Base-by-base conservation (phyloP, 2,329 filamentous ascomycete genomes). In the Verticillium albo-atrum region DNA sequence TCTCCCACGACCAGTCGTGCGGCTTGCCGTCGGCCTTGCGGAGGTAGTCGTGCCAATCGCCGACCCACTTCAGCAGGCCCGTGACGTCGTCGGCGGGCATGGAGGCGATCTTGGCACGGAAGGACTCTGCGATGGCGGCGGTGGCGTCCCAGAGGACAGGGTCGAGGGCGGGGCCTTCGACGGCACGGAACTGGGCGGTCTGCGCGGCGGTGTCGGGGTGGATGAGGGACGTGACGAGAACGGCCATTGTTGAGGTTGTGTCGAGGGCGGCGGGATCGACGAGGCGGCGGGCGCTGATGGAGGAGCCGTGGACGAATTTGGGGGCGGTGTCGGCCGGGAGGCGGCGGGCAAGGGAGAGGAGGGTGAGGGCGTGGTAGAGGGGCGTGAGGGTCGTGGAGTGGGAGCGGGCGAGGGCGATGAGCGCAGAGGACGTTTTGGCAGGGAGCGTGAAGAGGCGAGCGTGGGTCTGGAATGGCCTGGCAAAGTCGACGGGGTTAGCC, bases 351-450 rank as follows among this genome's bases (percentile, higher is more conserved):
- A 83, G 67, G 2, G 79, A 78, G 7, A 70, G 67, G 5, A 80
- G 68, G 4, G 76, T 65, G 0, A 85, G 70, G 2, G 73, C 76
- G 34, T 84, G 78, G 1, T 85, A 56, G 7, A 85, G 71, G 0
- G 74, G 74, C 0, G 82, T 85, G 6, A 85, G 65, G 2, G 80
- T 82, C 15, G 75, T 71, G 3, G 67, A 65, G 53, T 79, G 74
- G 14, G 65, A 63, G 17, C 80, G 72, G 60, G 79, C 79, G 1
- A 68, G 72, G 0, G 67, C 57, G 6, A 83, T 65, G 1, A 83
- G 64, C 1, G 54, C 60, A 1, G 62, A 27, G 0, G 77, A 66
- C 4, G 63, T 65, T 1, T 58, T 58, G 5, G 71, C 52, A 0
- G 72, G 50, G 35, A 82, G 58, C 23, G 71, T 65, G 52, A 83